A percentile compares a stretch with the other conserved stretches of the same genome.
Evolutionary conservation across 768 basidiomycete genomes (phyloP).

Genomic region (Fibroporia radiculosa): DNA sequence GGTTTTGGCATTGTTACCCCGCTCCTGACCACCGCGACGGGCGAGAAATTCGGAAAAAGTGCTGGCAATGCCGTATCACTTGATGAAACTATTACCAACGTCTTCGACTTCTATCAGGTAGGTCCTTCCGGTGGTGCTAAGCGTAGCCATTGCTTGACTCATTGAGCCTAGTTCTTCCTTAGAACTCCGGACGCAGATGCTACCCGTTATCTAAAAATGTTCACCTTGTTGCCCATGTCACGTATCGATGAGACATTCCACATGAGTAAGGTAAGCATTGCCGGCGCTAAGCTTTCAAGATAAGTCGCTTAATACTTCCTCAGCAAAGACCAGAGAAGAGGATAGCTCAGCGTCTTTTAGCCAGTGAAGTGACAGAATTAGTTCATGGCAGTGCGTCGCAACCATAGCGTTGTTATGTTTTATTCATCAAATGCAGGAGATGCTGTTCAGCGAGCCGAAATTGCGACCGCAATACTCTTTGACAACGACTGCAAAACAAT

Average conservation of each 20-base stretch:
- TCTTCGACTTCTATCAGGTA: constrained; percentile 95
- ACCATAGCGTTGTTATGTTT: not conserved
- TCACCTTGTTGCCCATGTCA: constrained; percentile 64
- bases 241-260: constrained; percentile 50
- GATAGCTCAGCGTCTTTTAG: constrained; percentile 20
- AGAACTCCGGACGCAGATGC: constrained; percentile 76
- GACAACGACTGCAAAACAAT: constrained; percentile 27
- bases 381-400: constrained; percentile 21
- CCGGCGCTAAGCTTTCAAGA: not conserved
- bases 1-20: constrained; percentile 90
- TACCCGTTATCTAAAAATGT: constrained; percentile 68
- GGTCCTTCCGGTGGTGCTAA: constrained; percentile 5
- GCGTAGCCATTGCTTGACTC: not conserved
- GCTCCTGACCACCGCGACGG: constrained; percentile 80
- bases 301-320: not conserved
- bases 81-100: constrained; percentile 66
- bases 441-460: constrained; percentile 17
- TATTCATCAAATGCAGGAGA: constrained; percentile 8
- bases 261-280: constrained; percentile 44
- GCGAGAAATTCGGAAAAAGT: constrained; percentile 97
- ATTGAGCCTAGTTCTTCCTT: constrained; percentile 70
- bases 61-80: constrained; percentile 95
- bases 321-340: constrained; percentile 19
- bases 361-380: constrained; percentile 21
- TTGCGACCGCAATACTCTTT: constrained; percentile 18